These are phyloP conservation scores for Aquilaria sinensis DNA, from an alignment of 345 rosid genomes.

Conservation along the genomic window DNA sequence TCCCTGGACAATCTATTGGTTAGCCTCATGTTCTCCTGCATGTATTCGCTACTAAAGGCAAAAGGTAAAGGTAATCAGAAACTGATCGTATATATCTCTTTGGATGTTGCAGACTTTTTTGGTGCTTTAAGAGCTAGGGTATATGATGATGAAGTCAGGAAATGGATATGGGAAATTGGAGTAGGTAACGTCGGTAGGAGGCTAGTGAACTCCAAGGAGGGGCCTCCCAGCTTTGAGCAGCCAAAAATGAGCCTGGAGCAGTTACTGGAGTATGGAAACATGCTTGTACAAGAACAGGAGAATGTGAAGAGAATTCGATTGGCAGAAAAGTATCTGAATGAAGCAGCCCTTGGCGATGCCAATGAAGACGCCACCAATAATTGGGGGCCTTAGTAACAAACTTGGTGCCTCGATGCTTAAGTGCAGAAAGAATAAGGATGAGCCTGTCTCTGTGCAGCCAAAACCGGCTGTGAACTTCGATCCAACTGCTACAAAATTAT, in stretches of 20 bases:
- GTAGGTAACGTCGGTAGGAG: constrained; percentile 34
- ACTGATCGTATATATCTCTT: background rate
- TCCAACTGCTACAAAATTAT: no score
- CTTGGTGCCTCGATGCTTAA: no score
- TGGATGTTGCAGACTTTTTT: constrained; percentile 33
- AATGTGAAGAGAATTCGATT: constrained; percentile 52
- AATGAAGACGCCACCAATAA: no score
- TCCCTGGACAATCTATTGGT: constrained; percentile 59
- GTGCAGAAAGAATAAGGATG: no score
- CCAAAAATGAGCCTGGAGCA: constrained; percentile 37
- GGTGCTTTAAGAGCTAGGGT: constrained; percentile 52
- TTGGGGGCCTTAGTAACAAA: no score
- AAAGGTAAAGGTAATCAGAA: no score
- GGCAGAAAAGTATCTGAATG: constrained; percentile 38
- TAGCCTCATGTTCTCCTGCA: constrained; percentile 3
- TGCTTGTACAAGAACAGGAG: constrained; percentile 53
- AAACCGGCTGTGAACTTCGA: no score
- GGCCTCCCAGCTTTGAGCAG: constrained; percentile 48
- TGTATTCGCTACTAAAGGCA: background rate
- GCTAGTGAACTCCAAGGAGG: constrained; percentile 49
- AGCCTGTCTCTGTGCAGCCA: no score
- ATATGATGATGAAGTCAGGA: constrained; percentile 55
- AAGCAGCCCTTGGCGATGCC: constrained; percentile 54
- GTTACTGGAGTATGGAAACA: constrained; percentile 41
- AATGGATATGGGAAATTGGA: constrained; percentile 36